Evolutionary conservation across 2,329 filamentous ascomycete genomes (phyloP).

Genomic region (Diaporthe caulivora): DNA sequence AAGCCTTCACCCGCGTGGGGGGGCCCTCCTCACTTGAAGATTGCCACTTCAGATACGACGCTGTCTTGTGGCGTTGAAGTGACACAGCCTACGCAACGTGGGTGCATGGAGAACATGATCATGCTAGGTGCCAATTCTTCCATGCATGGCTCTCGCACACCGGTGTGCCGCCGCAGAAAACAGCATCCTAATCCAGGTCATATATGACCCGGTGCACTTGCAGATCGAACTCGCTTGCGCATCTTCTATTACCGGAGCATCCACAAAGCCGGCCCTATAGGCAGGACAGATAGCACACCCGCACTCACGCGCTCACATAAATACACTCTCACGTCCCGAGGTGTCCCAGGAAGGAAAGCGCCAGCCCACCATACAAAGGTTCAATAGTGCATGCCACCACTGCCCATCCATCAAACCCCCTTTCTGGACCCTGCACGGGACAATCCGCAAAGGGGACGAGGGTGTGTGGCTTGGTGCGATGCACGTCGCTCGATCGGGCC

Average conservation of each 20-base stretch:
- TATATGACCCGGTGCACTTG: not conserved
- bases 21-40: not conserved
- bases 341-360: not conserved
- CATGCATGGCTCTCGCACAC: constrained; percentile 3
- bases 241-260: not conserved
- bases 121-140: not conserved
- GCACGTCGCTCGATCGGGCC: constrained; percentile 32
- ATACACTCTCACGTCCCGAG: no score
- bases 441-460: constrained; percentile 24
- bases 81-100: not conserved
- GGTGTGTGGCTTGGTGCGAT: not conserved
- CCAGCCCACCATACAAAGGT: not conserved
- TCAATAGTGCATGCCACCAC: constrained; percentile 15
- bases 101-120: not conserved
- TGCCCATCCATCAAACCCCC: not conserved
- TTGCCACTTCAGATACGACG: no score
- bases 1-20: no score
- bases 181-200: not conserved
- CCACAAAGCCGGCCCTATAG: not conserved
- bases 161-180: not conserved
- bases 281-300: not conserved
- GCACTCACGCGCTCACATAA: no score
- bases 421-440: constrained; percentile 28
- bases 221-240: constrained; percentile 5
- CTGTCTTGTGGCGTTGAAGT: not conserved